phyloP scores from a whole-genome alignment of 441 rosid genomes.

The Mallotus repandus region DNA sequence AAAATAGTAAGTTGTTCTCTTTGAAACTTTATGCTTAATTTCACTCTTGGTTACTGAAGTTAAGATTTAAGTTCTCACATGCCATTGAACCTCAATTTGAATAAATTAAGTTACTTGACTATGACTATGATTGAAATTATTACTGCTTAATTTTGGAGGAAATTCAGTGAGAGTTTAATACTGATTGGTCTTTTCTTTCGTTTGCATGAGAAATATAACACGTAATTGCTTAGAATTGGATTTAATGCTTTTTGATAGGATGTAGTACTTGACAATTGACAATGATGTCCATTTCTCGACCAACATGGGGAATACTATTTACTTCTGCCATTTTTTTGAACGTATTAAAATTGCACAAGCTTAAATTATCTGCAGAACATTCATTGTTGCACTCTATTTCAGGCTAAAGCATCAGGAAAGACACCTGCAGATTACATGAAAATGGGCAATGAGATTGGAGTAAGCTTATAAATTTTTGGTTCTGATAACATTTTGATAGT shows the following conservation, averaged over 20 bases:
- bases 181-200: not conserved
- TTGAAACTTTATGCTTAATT: no score
- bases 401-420: slow-evolving; percentile 96
- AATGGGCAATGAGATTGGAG: slow-evolving; percentile 78
- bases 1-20: no score
- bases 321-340: not conserved
- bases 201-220: not conserved
- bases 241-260: not conserved
- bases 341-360: not conserved
- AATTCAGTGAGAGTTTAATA: not conserved
- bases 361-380: not conserved
- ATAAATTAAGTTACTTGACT: not conserved
- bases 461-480: slow-evolving; percentile 45
- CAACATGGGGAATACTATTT: not conserved
- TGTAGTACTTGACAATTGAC: not conserved
- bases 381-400: slow-evolving; percentile 27
- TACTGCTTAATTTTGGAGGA: not conserved
- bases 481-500: slow-evolving; percentile 19
- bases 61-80: not conserved
- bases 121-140: not conserved
- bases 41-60: not conserved
- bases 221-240: not conserved
- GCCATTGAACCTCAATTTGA: not conserved
- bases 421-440: slow-evolving; percentile 59
- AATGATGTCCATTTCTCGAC: not conserved